Base-by-base conservation (phyloP, 371 early-diverging fungal genomes). In the Choanephora cucurbitarum region DNA sequence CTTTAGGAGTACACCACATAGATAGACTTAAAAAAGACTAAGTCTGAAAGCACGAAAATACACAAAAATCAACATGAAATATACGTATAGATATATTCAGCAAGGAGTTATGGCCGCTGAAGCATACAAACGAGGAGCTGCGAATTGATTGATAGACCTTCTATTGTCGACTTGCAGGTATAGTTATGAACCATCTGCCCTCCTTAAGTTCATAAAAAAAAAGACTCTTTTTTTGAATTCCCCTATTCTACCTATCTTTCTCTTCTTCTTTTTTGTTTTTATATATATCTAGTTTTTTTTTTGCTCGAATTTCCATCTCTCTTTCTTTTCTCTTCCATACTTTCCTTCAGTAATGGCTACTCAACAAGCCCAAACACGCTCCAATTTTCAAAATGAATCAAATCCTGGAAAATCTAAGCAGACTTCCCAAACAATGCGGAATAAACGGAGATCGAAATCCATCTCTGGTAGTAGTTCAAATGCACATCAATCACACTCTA, bases 261-360 rank as follows among this genome's bases (percentile, higher is more conserved):
- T 43, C 32, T 50, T 28, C 28, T 28, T 28, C 28, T 28, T 28
- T 7, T 28, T 28, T 28, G 28, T 28, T 28, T 28, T n/a, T n/a
- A n/a, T 28, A 28, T 28, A 28, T 5, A 5, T 28, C 28, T n/a
- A n/a, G n/a, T n/a, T 28, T 28, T 28, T 7, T 28, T 28, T 28
- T 28, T 3, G 28, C 28, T 28, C n/a, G n/a, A n/a, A n/a, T 28
- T 28, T 28, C 7, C 10, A 42, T 31, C n/a, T 23, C 28, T 22
- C 33, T 37, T 52, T 18, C 47, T 59, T 32, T 46, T 60, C 7
- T 7, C 28, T n/a, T n/a, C 28, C 7, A 28, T 7, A 28, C 28
- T n/a, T 49, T 34, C 44, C 11, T 52, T 22, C n/a, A 28, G 10
- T 15, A 24, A 58, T 58, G 58, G 46, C 51, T 14, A 44, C 58